Conservation (phyloP, 2,329 filamentous ascomycete species). For the Xenoacremonium recifei region DNA sequence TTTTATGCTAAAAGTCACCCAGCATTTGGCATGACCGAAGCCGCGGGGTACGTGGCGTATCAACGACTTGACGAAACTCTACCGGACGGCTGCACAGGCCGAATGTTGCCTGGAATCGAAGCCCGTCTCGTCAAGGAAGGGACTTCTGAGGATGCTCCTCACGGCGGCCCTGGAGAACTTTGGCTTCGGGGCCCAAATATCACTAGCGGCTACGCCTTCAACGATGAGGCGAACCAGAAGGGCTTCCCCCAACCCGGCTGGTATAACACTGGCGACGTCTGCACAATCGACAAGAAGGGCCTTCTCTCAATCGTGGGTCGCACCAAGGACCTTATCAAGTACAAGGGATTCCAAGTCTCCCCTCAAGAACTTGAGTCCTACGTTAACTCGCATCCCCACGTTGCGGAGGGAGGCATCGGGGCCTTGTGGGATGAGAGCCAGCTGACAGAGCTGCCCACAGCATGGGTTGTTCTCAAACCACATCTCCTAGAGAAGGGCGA, state of each 20-base stretch:
- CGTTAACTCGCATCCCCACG: constrained; percentile 35
- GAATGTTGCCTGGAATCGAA: constrained; percentile 37
- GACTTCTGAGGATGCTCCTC: constrained; percentile 31
- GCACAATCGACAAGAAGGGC: constrained; percentile 32
- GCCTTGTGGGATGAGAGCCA: constrained; percentile 36
- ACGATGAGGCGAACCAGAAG: constrained; percentile 35
- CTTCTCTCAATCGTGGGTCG: constrained; percentile 35
- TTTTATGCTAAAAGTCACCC: not conserved
- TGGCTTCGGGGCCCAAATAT: constrained; percentile 45
- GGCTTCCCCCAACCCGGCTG: constrained; percentile 38
- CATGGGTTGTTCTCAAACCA: constrained; percentile 35
- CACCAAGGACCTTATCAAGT: constrained; percentile 42
- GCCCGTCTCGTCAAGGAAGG: constrained; percentile 38
- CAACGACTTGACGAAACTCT: constrained; percentile 32
- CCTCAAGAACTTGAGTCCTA: constrained; percentile 36
- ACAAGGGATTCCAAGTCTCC: constrained; percentile 41
- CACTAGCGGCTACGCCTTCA: constrained; percentile 40
- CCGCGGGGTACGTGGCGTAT: constrained; percentile 41
- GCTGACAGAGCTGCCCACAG: constrained; percentile 37
- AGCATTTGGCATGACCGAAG: constrained; percentile 46
- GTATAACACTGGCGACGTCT: constrained; percentile 47
- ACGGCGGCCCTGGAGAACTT: constrained; percentile 39
- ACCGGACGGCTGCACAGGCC: constrained; percentile 34
- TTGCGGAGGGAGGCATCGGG: constrained; percentile 34
- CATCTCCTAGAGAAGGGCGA: constrained; percentile 11